Evolutionary conservation across 345 rosid species (phyloP), one percentile per base, ranked within the genome.

Genomic region (Pistacia integerrima): DNA sequence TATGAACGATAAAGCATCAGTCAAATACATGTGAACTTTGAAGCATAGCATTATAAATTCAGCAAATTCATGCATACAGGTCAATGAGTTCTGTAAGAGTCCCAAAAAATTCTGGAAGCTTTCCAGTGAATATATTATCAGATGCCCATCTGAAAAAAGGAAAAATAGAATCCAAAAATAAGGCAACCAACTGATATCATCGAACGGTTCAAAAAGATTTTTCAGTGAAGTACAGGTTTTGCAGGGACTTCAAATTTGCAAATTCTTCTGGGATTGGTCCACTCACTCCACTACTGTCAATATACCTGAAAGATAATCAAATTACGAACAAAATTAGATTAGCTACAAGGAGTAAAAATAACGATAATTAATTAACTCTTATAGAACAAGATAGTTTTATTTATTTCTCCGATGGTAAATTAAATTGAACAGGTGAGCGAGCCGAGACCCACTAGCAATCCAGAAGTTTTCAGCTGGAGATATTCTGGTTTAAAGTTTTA

Each of bases 241-340:
- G 64, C 11, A 87, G 87, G 74, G 87, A 88, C 71, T 68, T 89
- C 81, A 87, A 70, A 64, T 86, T 84, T 62, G 80, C 81, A 48
- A 89, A 76, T 79, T 87, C 88, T 49, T 46, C 76, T 25, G 90
- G 89, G 64, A 89, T 85, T 35, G 79, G 67, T 71, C 88, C 90
- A 46, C 85, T 83, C 54, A 82, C 87, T 77, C 90, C 93, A 76
- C 93, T 85, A 74, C 93, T 89, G 77, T 89, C 89, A 16, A 89
- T 65, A 73, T 87, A 85, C 82, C 89, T 87, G 84, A 76, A 79
- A 77, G 11, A 77, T 68, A 76, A 79, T 41, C 46, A 41, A 41
- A 41, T 44, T 33, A 46, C 41, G 41, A 69, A 35, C 36, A 17
- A 8, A 8, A 46, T 73, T 66, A 74, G 73, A 79, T 30, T 57